phyloP scores from a whole-genome alignment of 805 yeast species.

The Kazachstania taianensis region DNA sequence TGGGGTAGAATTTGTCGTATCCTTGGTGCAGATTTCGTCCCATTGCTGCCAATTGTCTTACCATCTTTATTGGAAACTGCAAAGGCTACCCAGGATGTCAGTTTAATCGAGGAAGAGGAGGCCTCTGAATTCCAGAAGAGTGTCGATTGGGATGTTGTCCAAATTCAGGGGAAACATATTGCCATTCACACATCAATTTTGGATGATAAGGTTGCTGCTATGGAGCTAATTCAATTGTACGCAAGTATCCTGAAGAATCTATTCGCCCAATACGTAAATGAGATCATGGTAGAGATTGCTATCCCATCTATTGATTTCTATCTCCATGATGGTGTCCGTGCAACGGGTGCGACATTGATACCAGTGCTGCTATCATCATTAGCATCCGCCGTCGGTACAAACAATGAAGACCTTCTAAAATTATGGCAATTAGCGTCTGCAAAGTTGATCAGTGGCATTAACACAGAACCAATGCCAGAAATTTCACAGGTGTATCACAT shows the following conservation, averaged over 20 bases:
- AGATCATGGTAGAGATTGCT: conserved; percentile 66
- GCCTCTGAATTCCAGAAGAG: conserved; percentile 76
- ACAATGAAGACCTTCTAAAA: conserved; percentile 49
- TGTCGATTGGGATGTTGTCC: conserved; percentile 93
- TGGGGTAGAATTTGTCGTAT: conserved; percentile 92
- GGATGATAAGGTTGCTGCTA: conserved; percentile 89
- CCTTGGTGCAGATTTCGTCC: conserved; percentile 76
- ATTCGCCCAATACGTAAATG: conserved; percentile 75
- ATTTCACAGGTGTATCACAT: conserved; percentile 68
- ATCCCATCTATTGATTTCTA: conserved; percentile 86
- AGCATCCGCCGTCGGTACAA: conserved; percentile 37
- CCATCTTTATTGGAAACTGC: conserved; percentile 87
- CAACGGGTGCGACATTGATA: conserved; percentile 76
- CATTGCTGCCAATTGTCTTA: conserved; percentile 71
- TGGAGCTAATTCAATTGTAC: conserved; percentile 76
- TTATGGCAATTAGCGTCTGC: conserved; percentile 65
- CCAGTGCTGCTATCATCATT: conserved; percentile 65
- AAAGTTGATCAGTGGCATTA: conserved; percentile 57
- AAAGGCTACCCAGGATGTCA: conserved; percentile 79
- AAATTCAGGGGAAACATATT: conserved; percentile 81
- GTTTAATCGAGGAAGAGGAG: conserved; percentile 77
- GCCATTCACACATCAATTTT: conserved; percentile 92
- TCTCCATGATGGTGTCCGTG: conserved; percentile 89
- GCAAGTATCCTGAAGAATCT: conserved; percentile 75
- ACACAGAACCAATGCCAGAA: conserved; percentile 76